Evolutionary conservation across 805 yeast genomes (phyloP).

Genomic region (Debaryomyces hansenii): DNA sequence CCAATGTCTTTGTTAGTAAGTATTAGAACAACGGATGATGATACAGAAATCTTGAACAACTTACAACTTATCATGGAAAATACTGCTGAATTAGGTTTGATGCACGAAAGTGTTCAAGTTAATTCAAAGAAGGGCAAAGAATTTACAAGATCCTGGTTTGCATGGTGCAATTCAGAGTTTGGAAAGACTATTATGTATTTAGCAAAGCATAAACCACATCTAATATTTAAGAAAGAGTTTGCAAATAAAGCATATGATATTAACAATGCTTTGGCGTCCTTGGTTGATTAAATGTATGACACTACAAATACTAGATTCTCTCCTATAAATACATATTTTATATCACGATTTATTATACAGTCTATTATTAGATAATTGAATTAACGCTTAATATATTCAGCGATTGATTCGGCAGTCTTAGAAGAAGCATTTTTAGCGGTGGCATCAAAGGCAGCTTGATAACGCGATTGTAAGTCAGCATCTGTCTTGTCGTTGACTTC

Average conservation of each 20-base stretch:
- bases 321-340: constrained; percentile 49
- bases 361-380: constrained; percentile 12
- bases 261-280: constrained; percentile 17
- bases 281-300: constrained; percentile 65
- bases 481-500: constrained; percentile 54
- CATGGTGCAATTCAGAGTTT: constrained; percentile 92
- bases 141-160: constrained; percentile 88
- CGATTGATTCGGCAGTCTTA: constrained; percentile 70
- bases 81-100: constrained; percentile 75
- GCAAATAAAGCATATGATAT: constrained; percentile 26
- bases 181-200: constrained; percentile 82
- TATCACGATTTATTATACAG: constrained; percentile 27
- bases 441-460: constrained; percentile 68
- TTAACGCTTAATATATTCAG: constrained; percentile 55
- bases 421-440: constrained; percentile 63
- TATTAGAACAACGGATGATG: constrained; percentile 73
- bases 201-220: constrained; percentile 69
- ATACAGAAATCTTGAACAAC: constrained; percentile 58
- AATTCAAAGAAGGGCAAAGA: constrained; percentile 43
- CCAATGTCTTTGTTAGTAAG: constrained; percentile 81
- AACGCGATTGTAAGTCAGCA: constrained; percentile 61
- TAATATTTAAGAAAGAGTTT: constrained; percentile 55
- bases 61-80: constrained; percentile 53
- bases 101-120: constrained; percentile 82
- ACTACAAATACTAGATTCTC: constrained; percentile 66